Evolutionary conservation across 176 grass and related monocot genomes (phyloP), one percentile per base, ranked within the genome.

Genomic region (Carex parvula): DNA sequence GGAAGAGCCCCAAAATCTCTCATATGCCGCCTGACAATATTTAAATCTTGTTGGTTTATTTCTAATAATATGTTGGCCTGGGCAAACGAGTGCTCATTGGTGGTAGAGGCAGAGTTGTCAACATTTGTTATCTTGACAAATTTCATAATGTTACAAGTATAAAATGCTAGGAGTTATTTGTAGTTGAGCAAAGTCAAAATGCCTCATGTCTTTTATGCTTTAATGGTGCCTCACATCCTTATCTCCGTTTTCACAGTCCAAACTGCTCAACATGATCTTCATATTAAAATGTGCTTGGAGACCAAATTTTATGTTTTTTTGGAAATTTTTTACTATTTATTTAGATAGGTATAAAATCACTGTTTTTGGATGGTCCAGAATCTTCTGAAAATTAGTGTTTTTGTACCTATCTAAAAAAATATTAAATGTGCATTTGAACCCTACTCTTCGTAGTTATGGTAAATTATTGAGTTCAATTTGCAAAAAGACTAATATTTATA

Each of bases 401-500:
- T 39, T 39, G 5, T 39, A 39, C 37, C 4, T 39, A 39, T 39
- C 37, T 39, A 39, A 39, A 39, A 35, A 39, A 39, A 39, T 6
- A 39, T 39, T 39, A 39, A 39, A 39, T 39, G 37, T 39, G 37
- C 37, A 39, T 39, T 6, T 39, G 5, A 39, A 6, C 37, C 37
- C 37, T 39, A 39, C 5, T 39, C 37, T 76, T 73, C 29, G 22
- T 30, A 76, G 21, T 6, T 29, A 76, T 55, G 21, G 20, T 76
- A 76, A 53, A 55, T 30, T 76, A 76, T 76, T 76, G 21, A 55
- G 72, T 50, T 17, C 10, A 30, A 17, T 76, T 75, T 76, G 72
- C 72, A 26, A 30, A 29, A 52, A 39, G 41, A 74, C 41, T 20
- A 13, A 72, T 24, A 32, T 30, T 64, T 65, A 14, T 32, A 14